These are phyloP conservation scores for Penicillium odoratum DNA, from an alignment of 495 filamentous ascomycete genomes.

Conservation along the genomic window DNA sequence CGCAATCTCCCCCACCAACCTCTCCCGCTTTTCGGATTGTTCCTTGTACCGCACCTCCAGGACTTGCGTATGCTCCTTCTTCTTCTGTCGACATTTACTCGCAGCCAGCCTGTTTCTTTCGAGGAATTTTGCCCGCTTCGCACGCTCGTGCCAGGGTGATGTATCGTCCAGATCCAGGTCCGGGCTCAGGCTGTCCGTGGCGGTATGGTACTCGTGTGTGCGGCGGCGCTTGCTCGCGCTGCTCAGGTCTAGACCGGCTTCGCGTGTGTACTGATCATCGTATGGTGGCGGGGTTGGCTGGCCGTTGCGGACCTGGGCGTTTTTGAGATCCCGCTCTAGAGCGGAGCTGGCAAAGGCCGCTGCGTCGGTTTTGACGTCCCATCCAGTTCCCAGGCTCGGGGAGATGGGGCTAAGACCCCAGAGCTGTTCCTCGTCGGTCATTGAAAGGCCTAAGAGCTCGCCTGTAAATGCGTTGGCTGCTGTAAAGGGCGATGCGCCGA, in stretches of 20 bases:
- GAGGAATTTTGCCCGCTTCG: constrained; percentile 56
- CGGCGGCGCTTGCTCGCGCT: constrained; percentile 19
- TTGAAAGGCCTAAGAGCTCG: constrained; percentile 32
- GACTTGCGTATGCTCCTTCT: constrained; percentile 70
- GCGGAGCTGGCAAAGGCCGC: constrained; percentile 24
- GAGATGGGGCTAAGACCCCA: constrained; percentile 38
- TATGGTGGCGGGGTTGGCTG: constrained; percentile 45
- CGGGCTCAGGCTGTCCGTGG: constrained; percentile 25
- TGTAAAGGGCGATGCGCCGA: constrained; percentile 25
- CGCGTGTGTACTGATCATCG: constrained; percentile 23
- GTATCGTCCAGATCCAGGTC: constrained; percentile 26
- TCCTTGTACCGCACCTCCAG: constrained; percentile 50
- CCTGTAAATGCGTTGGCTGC: constrained; percentile 25
- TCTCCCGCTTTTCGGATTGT: constrained; percentile 57
- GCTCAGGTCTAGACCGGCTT: constrained; percentile 10
- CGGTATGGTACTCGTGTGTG: constrained; percentile 18
- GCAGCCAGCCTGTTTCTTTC: constrained; percentile 83
- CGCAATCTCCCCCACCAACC: constrained; percentile 64
- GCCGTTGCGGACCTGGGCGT: constrained; percentile 43
- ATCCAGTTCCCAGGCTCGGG: constrained; percentile 25
- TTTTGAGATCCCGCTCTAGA: constrained; percentile 36
- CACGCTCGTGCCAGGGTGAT: constrained; percentile 26
- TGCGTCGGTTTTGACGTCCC: constrained; percentile 31
- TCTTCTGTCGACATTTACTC: constrained; percentile 84
- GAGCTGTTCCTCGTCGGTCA: constrained; percentile 35